Evolutionary conservation across 2,329 filamentous ascomycete genomes (phyloP).

Genomic region (Aspergillus terreus): DNA sequence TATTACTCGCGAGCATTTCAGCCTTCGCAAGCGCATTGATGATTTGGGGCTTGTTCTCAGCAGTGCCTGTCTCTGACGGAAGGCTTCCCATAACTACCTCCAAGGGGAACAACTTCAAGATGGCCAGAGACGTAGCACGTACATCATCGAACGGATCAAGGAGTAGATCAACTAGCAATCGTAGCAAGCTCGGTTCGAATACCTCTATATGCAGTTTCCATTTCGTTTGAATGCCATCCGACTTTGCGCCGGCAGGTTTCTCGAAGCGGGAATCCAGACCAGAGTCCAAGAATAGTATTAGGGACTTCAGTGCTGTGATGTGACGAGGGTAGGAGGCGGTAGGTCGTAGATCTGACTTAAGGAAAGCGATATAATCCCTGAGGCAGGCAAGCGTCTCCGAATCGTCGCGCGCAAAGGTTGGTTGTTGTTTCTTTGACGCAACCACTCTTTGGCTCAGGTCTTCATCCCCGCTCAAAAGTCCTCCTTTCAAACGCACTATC

Average conservation of each 20-base stretch:
- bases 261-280: slow-evolving; percentile 57
- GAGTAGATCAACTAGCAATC: slow-evolving; percentile 71
- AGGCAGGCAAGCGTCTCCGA: slow-evolving; percentile 55
- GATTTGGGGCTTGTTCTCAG: neutral
- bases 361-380: slow-evolving; percentile 69
- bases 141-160: slow-evolving; percentile 94
- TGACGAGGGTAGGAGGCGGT: slow-evolving; percentile 89
- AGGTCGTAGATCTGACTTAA: slow-evolving; percentile 70
- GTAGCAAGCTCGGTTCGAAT: slow-evolving; percentile 33
- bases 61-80: neutral
- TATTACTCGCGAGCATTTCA: slow-evolving; percentile 44
- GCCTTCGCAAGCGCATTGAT: slow-evolving; percentile 17
- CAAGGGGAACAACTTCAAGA: slow-evolving; percentile 40
- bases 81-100: slow-evolving; percentile 22
- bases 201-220: slow-evolving; percentile 51
- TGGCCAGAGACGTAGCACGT: slow-evolving; percentile 51
- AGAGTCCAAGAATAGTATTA: slow-evolving; percentile 64
- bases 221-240: slow-evolving; percentile 45
- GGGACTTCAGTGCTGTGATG: slow-evolving; percentile 70
- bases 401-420: slow-evolving; percentile 48
- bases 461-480: slow-evolving; percentile 45
- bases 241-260: slow-evolving; percentile 39
- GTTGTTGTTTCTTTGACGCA: slow-evolving; percentile 13
- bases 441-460: slow-evolving; percentile 20
- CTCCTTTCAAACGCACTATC: slow-evolving; percentile 68